phyloP scores from a whole-genome alignment of 2,329 filamentous ascomycete species.

The Botrytis squamosa region DNA sequence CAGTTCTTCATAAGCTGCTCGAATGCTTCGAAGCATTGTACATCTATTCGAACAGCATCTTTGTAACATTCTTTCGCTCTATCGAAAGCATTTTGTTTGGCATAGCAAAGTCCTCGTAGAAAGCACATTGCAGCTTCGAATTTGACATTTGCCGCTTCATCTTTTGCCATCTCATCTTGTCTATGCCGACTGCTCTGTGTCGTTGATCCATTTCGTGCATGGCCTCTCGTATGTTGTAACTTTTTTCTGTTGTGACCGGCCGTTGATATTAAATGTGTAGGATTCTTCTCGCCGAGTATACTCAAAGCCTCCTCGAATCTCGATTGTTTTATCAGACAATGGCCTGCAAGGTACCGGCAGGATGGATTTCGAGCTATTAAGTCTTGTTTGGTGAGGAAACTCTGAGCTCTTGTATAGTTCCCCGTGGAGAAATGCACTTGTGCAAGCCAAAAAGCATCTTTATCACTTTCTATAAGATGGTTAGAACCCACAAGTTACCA shows the following conservation, averaged over 20 bases:
- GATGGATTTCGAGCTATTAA: conserved; percentile 78
- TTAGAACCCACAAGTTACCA: conserved; percentile 22
- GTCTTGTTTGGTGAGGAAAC: conserved; percentile 80
- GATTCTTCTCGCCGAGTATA: conserved; percentile 88
- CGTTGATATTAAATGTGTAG: conserved; percentile 78
- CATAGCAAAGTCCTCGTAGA: conserved; percentile 86
- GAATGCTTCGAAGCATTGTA: conserved; percentile 97
- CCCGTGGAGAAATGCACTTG: conserved; percentile 95
- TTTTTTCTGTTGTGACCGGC: conserved; percentile 63
- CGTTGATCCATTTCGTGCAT: conserved; percentile 49
- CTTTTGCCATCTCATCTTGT: conserved; percentile 44
- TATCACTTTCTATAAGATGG: conserved; percentile 70
- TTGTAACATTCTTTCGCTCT: conserved; percentile 98
- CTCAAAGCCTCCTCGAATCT: conserved; percentile 85
- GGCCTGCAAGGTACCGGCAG: conserved; percentile 87
- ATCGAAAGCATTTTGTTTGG: conserved; percentile 96
- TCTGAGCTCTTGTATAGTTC: conserved; percentile 89
- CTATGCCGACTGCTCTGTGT: conserved; percentile 42
- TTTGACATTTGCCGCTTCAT: conserved; percentile 72
- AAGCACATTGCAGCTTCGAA: conserved; percentile 99
- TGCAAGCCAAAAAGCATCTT: conserved; percentile 96
- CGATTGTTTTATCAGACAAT: conserved; percentile 90
- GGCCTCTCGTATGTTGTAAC: conserved; percentile 62
- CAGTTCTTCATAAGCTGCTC: conserved; percentile 97
- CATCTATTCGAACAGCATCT: conserved; percentile 92